A percentile compares a stretch with the other conserved stretches of the same genome.
Conservation (phyloP, 2,329 filamentous ascomycete genomes). For the Fusarium udum region DNA sequence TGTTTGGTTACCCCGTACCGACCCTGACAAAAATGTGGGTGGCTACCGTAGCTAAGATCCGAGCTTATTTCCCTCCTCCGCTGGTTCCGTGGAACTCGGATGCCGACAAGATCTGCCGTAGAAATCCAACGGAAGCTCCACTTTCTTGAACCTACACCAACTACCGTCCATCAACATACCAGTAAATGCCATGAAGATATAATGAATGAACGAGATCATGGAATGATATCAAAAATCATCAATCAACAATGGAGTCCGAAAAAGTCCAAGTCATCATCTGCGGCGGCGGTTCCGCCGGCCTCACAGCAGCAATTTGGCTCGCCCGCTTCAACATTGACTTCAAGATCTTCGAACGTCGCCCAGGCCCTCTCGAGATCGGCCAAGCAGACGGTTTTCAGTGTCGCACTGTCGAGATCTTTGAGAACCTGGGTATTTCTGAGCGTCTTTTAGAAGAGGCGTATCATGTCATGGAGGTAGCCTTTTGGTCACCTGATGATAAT, state of each 20-base stretch:
- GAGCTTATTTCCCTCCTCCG: not conserved
- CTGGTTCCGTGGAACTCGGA: not conserved
- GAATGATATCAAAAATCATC: fast-evolving
- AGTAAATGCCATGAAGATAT: not conserved
- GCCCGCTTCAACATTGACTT: slow-evolving; percentile 16
- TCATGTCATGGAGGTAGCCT: slow-evolving; percentile 68
- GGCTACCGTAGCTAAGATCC: not conserved
- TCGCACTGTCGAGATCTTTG: slow-evolving; percentile 76
- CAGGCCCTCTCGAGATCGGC: slow-evolving; percentile 37
- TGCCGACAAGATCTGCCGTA: slow-evolving; percentile 12
- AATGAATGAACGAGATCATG: not conserved
- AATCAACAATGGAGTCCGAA: not conserved
- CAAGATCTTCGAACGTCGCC: slow-evolving; percentile 4
- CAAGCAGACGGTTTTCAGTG: slow-evolving; percentile 64
- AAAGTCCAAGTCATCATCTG: slow-evolving; percentile 16
- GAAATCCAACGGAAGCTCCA: not conserved
- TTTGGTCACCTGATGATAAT: slow-evolving; percentile 70
- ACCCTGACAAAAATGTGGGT: not conserved
- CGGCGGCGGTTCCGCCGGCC: slow-evolving; percentile 14
- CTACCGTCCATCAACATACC: not conserved
- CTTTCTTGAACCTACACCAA: not conserved
- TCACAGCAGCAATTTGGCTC: slow-evolving; percentile 17
- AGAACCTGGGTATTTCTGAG: slow-evolving; percentile 74
- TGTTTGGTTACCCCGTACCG: not conserved
- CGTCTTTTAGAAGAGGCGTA: slow-evolving; percentile 72